Percentiles rank a stretch among this genome's conserved stretches.
Conservation (phyloP, 1,284 basidiomycete species). For the Ganoderma boninense region DNA sequence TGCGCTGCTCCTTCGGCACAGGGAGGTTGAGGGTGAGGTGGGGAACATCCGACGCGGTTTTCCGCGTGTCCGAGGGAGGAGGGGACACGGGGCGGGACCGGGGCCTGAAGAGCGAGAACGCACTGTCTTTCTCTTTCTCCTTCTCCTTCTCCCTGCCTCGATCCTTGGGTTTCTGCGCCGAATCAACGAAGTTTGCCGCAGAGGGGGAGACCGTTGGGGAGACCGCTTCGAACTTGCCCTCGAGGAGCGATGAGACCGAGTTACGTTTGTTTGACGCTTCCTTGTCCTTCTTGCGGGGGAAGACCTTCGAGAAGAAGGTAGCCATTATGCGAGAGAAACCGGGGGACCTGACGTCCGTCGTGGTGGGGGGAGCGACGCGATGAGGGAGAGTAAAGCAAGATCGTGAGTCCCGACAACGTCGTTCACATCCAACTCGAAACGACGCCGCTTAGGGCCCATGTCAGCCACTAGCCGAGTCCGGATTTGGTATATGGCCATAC, state of each 20-base stretch:
- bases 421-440: background rate
- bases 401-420: constrained; percentile 1
- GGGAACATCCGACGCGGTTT: constrained; percentile 46
- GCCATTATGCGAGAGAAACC: constrained; percentile 56
- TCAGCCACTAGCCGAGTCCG: background rate
- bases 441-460: background rate
- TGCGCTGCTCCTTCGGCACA: constrained; percentile 55
- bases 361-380: constrained; percentile 15
- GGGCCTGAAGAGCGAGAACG: constrained; percentile 58
- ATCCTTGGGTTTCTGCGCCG: constrained; percentile 37
- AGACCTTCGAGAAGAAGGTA: constrained; percentile 79
- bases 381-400: constrained; percentile 2
- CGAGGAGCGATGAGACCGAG: constrained; percentile 60
- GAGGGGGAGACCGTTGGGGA: constrained; percentile 62
- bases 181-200: constrained; percentile 48
- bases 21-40: constrained; percentile 70
- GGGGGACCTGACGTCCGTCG: constrained; percentile 33
- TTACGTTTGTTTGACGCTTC: constrained; percentile 50
- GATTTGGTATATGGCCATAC: background rate
- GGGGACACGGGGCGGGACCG: constrained; percentile 51
- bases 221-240: constrained; percentile 77
- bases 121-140: constrained; percentile 48
- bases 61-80: constrained; percentile 40
- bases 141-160: constrained; percentile 50
- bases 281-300: constrained; percentile 75